Evolutionary conservation across 108 stramenopile species (phyloP).

Genomic region (Conticribra weissflogii): DNA sequence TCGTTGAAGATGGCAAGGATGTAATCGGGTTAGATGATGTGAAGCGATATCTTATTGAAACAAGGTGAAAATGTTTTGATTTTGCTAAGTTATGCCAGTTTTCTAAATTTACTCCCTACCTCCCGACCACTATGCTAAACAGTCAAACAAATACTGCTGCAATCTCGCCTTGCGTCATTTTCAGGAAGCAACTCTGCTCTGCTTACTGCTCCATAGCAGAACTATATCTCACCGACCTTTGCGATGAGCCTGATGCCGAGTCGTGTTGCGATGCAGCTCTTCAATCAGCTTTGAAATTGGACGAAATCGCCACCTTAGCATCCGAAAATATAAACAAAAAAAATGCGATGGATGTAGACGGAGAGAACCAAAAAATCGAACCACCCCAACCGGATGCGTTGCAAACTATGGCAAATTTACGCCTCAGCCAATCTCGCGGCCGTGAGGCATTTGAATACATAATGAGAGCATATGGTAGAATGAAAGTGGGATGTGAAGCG

Average conservation of each 20-base stretch:
- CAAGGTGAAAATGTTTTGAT: constrained; percentile 22
- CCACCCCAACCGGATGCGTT: constrained; percentile 75
- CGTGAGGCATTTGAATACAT: constrained; percentile 71
- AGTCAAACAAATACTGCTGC: neutral
- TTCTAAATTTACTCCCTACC: neutral
- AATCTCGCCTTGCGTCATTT: no score
- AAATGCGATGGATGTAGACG: neutral
- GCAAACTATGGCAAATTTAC: constrained; percentile 84
- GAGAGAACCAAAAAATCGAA: constrained; percentile 6
- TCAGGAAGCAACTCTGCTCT: constrained; percentile 67
- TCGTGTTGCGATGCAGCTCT: constrained; percentile 66
- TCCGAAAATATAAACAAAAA: constrained; percentile 8
- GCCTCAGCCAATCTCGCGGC: constrained; percentile 74
- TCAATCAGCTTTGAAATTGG: constrained; percentile 60
- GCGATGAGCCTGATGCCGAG: constrained; percentile 86
- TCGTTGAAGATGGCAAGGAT: constrained; percentile 27
- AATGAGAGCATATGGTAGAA: constrained; percentile 67
- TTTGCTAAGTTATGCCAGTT: no score
- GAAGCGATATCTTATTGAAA: constrained; percentile 36
- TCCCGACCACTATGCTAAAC: neutral
- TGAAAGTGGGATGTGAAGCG: constrained; percentile 80
- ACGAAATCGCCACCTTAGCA: constrained; percentile 33
- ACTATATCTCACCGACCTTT: constrained; percentile 89
- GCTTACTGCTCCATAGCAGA: constrained; percentile 85
- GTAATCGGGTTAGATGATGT: constrained; percentile 15